These are phyloP conservation scores for Brettanomyces naardenensis DNA, from an alignment of 805 yeast species.

Conservation along the genomic window DNA sequence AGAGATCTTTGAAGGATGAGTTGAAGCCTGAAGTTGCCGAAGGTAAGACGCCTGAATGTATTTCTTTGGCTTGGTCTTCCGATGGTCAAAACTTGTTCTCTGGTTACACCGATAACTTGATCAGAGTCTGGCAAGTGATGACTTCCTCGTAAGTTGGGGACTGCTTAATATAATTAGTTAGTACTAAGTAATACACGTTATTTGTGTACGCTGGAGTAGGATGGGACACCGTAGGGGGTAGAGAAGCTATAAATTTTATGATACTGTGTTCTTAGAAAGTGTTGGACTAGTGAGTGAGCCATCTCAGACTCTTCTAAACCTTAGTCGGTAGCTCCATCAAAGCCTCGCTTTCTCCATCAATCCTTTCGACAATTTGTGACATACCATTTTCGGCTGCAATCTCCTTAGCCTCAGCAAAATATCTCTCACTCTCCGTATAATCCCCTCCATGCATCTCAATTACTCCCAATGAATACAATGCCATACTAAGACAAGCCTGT, in stretches of 20 bases:
- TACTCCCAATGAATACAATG: constrained; percentile 83
- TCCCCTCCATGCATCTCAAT: constrained; percentile 54
- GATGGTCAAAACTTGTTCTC: constrained; percentile 99
- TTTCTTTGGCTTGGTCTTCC: constrained; percentile 99
- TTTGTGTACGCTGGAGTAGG: too few species aligned
- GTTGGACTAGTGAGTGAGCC: too few species aligned
- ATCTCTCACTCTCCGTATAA: constrained; percentile 48
- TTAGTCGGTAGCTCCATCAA: too few species aligned
- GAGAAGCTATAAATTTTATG: too few species aligned
- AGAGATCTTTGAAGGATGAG: constrained; percentile 90
- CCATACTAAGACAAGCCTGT: constrained; percentile 44
- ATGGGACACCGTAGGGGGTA: too few species aligned
- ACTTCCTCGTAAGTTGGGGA: constrained; percentile 42
- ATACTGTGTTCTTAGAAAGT: too few species aligned
- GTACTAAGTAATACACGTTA: too few species aligned
- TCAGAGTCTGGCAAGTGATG: constrained; percentile 99
- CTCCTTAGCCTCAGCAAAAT: constrained; percentile 60
- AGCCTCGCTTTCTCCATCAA: constrained; percentile 45
- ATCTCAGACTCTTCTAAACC: too few species aligned
- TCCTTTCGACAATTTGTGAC: constrained; percentile 50
- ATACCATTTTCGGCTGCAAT: constrained; percentile 64
- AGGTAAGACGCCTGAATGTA: constrained; percentile 96
- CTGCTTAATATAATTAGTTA: constrained; percentile 3
- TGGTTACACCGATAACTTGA: constrained; percentile 99
- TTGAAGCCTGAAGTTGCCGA: constrained; percentile 96